Conservation (phyloP, 345 rosid genomes). For the Rhizophora apiculata region DNA sequence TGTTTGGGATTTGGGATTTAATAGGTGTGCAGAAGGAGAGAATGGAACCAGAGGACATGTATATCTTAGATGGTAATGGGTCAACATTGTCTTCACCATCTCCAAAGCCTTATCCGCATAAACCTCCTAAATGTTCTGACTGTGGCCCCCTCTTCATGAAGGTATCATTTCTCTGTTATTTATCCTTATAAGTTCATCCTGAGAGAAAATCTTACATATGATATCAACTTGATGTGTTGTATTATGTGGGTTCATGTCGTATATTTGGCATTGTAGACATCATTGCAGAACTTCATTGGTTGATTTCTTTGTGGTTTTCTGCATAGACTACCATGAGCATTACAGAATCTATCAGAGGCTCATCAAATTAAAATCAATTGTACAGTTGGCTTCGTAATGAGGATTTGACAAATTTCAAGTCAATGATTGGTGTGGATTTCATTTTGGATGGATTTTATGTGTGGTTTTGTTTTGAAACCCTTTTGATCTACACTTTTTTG, state of each 20-base stretch:
- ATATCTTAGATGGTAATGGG: slow-evolving; percentile 71
- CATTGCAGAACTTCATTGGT: neutral
- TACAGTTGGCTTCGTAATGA: no score
- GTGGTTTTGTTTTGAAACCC: neutral
- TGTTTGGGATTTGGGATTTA: slow-evolving; percentile 19
- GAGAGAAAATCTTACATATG: no score
- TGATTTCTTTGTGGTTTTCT: neutral
- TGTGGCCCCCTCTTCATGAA: slow-evolving; percentile 87
- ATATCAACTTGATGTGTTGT: neutral
- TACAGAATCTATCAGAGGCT: neutral
- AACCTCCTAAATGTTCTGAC: slow-evolving; percentile 87
- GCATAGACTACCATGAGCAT: neutral
- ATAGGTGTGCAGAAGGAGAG: slow-evolving; percentile 99
- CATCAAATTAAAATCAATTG: no score
- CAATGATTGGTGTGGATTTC: neutral
- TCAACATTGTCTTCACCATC: slow-evolving; percentile 58
- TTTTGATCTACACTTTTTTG: neutral
- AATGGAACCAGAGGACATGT: slow-evolving; percentile 91
- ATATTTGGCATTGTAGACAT: neutral
- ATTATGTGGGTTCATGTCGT: neutral
- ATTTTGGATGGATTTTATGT: neutral
- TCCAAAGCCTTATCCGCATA: slow-evolving; percentile 80
- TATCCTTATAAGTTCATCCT: neutral
- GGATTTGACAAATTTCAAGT: no score
- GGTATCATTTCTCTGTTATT: slow-evolving; percentile 34